These are phyloP conservation scores for Metschnikowia proteae DNA, from an alignment of 805 yeast genomes.

Conservation along the genomic window DNA sequence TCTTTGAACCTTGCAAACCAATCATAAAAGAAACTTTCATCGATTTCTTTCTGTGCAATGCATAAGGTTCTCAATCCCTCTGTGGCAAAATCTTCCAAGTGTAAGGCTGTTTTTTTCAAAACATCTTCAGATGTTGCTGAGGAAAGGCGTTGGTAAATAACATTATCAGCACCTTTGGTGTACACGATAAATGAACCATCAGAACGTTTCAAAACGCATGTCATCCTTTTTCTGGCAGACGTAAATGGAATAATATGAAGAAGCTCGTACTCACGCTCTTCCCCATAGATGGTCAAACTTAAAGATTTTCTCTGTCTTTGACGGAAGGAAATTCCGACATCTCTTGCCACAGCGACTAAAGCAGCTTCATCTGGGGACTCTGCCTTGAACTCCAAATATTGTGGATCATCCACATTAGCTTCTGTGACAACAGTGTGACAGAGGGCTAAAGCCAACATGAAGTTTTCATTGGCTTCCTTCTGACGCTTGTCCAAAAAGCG, in stretches of 20 bases:
- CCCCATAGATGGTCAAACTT: slow-evolving; percentile 44
- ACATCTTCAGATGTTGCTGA: slow-evolving; percentile 43
- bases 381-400: slow-evolving; percentile 55
- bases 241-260: slow-evolving; percentile 60
- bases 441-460: slow-evolving; percentile 62
- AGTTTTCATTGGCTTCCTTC: slow-evolving; percentile 47
- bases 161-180: slow-evolving; percentile 75
- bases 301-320: slow-evolving; percentile 51
- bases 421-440: slow-evolving; percentile 78
- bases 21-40: slow-evolving; percentile 39
- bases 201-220: slow-evolving; percentile 53
- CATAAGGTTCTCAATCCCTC: slow-evolving; percentile 79
- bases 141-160: slow-evolving; percentile 46
- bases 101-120: slow-evolving; percentile 54
- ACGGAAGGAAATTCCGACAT: slow-evolving; percentile 61
- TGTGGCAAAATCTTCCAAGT: slow-evolving; percentile 65
- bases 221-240: slow-evolving; percentile 75
- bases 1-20: slow-evolving; percentile 57
- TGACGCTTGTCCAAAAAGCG: slow-evolving; percentile 33
- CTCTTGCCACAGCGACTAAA: slow-evolving; percentile 71
- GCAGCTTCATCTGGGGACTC: slow-evolving; percentile 86
- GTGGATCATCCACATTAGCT: slow-evolving; percentile 35
- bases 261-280: slow-evolving; percentile 42
- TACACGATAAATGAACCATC: slow-evolving; percentile 44
- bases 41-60: slow-evolving; percentile 55